A percentile compares a stretch with the other conserved stretches of the same genome.
phyloP scores from a whole-genome alignment of 2,329 filamentous ascomycete species.

The Microcyclosporella mali region DNA sequence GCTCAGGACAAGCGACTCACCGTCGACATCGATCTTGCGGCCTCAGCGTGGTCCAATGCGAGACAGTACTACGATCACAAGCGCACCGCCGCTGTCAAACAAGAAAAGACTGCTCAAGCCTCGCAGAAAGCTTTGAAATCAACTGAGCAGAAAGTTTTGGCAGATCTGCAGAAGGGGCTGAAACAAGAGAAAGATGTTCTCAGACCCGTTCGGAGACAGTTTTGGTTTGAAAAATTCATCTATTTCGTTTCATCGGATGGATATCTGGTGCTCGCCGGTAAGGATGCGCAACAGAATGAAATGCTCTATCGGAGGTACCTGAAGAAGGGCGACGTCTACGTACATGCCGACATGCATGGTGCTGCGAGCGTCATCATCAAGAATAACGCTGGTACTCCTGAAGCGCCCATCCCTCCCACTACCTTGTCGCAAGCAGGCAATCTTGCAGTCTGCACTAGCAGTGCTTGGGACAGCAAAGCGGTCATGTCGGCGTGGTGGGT shows the following conservation, averaged over 20 bases:
- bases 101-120: conserved; percentile 77
- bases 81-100: conserved; percentile 74
- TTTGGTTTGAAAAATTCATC: conserved; percentile 96
- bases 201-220: conserved; percentile 70
- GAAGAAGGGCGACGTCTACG: conserved; percentile 82
- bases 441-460: conserved; percentile 75
- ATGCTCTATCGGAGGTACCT: conserved; percentile 83
- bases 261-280: conserved; percentile 80
- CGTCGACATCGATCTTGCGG: conserved; percentile 76
- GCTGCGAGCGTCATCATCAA: conserved; percentile 84
- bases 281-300: conserved; percentile 84
- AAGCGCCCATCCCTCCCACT: conserved; percentile 83
- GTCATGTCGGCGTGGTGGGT: conserved; percentile 97
- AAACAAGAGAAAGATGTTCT: conserved; percentile 89
- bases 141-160: conserved; percentile 78
- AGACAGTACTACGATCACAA: conserved; percentile 88
- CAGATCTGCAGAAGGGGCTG: conserved; percentile 77
- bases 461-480: conserved; percentile 93
- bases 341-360: conserved; percentile 82
- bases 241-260: conserved; percentile 96
- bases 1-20: conserved; percentile 47
- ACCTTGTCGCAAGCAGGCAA: conserved; percentile 87
- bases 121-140: conserved; percentile 79
- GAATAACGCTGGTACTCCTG: conserved; percentile 69
- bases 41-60: conserved; percentile 85